Evolutionary conservation across 2,329 filamentous ascomycete species (phyloP), one percentile per base, ranked within the genome.

Genomic region (Monilinia polystroma): DNA sequence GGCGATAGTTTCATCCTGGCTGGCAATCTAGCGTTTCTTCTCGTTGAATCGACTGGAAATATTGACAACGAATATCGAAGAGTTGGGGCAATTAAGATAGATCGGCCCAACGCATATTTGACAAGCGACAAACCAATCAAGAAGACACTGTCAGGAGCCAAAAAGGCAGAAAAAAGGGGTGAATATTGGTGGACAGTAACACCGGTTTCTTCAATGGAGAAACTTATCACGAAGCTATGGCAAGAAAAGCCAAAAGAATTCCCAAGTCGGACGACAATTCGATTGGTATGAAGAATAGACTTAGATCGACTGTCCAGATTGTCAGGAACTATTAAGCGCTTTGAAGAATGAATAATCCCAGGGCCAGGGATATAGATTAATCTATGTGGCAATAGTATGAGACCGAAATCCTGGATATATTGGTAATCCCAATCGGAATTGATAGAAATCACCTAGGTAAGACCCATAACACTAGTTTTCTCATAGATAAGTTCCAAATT

Each of bases 1-100:
- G 41, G 29, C 29, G 43, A 38, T 32, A 5, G 16, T 12, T 58
- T 63, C 52, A 43, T 6, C 12, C n/a, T 68, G 14, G 45, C 14
- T 43, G 66, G 63, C n/a, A 59, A 7, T 20, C 53, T 64, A 38
- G 57, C 49, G 32, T 56, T 69, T 49, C 63, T 68, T 43, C 45
- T 69, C n/a, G 62, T 69, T 11, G 68, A 69, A 63, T 67, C 68
- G 43, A 69, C 66, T 4, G 63, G 62, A 16, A 43, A 57, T 20
- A 12, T 10, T 14, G 57, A 64, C 6, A 64, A 32, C 32, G 68
- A 69, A 60, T 69, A 69, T 47, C 66, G 68, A 4, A 67, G 68
- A 12, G 63, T 69, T 10, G 68, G 68, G 10, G 55, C 60, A 20
- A 55, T 68, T 38, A 49, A 29, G 16, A 12, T 68, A 4, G 23